phyloP scores from a whole-genome alignment of 176 grass and related monocot species.

The Puya raimondii region DNA sequence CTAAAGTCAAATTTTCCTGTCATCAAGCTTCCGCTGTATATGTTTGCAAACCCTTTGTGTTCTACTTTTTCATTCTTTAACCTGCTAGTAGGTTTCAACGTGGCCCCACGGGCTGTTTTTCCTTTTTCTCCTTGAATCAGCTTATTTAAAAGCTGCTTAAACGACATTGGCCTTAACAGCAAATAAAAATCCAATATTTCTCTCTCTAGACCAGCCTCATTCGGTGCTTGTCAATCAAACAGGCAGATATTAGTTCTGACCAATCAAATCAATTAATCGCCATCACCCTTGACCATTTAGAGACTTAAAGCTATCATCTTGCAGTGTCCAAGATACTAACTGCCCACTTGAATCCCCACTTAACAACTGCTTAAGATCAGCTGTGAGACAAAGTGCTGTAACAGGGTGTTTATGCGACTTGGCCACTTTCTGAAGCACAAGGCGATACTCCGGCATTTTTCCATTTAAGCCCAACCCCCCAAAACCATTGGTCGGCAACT shows the following conservation, averaged over 20 bases:
- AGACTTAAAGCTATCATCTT: conserved; percentile 77
- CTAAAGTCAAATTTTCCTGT: background rate
- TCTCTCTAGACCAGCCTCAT: background rate
- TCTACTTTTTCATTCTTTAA: background rate
- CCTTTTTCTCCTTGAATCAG: background rate
- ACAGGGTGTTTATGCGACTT: conserved; percentile 93
- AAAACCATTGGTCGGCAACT: conserved; percentile 32
- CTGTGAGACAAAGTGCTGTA: conserved; percentile 78
- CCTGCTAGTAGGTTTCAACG: background rate
- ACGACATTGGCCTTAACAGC: background rate
- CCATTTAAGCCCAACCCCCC: conserved; percentile 47
- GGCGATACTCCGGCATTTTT: conserved; percentile 62
- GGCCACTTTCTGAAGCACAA: conserved; percentile 87
- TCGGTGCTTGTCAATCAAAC: background rate
- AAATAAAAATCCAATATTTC: background rate
- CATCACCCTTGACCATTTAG: conserved; percentile 17
- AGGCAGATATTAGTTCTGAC: background rate
- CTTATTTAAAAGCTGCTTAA: background rate
- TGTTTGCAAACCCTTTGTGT: background rate
- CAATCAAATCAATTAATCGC: background rate
- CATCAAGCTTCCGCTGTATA: background rate
- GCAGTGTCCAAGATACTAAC: conserved; percentile 80
- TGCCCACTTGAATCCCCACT: conserved; percentile 75
- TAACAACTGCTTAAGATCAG: conserved; percentile 85
- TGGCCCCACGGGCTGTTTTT: background rate